phyloP scores from a whole-genome alignment of 306 rosid genomes.

The Geum urbanum region DNA sequence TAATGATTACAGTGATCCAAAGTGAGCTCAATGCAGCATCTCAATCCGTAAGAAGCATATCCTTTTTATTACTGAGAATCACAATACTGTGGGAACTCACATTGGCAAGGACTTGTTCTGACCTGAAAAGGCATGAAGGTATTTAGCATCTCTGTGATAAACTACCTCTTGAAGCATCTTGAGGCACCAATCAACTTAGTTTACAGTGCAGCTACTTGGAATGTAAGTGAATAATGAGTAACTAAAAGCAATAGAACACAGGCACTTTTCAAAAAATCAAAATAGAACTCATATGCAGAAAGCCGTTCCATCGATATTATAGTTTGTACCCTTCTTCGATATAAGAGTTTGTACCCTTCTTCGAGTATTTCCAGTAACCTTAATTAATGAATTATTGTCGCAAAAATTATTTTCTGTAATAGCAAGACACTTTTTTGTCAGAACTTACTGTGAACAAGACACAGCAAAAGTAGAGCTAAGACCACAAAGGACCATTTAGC shows the following conservation, averaged over 20 bases:
- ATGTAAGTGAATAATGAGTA: background rate
- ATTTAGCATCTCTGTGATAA: background rate
- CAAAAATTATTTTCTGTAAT: background rate
- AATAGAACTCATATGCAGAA: no score
- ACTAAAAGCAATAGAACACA: background rate
- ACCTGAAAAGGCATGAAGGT: constrained; percentile 41
- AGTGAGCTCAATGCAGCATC: background rate
- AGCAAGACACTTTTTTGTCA: background rate
- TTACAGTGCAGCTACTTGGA: background rate
- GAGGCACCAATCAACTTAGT: background rate
- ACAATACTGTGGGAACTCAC: constrained; percentile 59
- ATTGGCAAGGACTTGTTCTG: constrained; percentile 58
- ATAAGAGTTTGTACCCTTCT: background rate
- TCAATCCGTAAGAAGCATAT: background rate
- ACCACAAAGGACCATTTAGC: background rate
- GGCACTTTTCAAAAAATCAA: background rate
- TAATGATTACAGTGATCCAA: background rate
- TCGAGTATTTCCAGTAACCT: background rate
- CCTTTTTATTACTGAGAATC: constrained; percentile 48
- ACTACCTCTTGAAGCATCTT: no score
- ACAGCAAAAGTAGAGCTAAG: background rate
- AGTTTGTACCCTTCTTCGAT: background rate
- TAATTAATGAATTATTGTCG: background rate
- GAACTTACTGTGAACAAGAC: background rate
- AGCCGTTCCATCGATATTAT: no score